Evolutionary conservation across 2,329 filamentous ascomycete genomes (phyloP).

Genomic region (Diaporthe humulicola): DNA sequence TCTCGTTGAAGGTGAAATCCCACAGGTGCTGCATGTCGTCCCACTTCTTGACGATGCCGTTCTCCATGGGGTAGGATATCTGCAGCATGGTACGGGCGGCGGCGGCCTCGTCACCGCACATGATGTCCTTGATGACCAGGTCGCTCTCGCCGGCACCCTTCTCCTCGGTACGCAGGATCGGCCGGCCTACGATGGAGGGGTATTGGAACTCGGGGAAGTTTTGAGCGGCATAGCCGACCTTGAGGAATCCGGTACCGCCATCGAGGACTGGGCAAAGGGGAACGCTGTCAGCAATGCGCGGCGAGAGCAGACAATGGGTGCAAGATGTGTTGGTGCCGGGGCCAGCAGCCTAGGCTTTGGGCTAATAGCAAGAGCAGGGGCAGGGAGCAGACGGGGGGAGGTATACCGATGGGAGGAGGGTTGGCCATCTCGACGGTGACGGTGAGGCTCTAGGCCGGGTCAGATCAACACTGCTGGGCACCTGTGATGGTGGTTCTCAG

Average conservation of each 20-base stretch:
- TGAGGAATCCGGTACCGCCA: constrained; percentile 99
- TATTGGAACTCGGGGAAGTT: constrained; percentile 99
- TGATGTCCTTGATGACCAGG: constrained; percentile 92
- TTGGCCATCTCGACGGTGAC: constrained; percentile 59
- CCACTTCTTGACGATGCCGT: constrained; percentile 99
- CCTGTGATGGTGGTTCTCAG: background rate
- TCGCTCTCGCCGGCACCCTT: constrained; percentile 64
- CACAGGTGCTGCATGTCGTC: constrained; percentile 99
- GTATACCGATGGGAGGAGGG: constrained; percentile 68
- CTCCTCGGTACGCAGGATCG: constrained; percentile 97
- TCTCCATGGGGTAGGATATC: constrained; percentile 99
- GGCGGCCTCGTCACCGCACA: constrained; percentile 98
- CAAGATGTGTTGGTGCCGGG: background rate
- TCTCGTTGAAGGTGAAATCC: constrained; percentile 99
- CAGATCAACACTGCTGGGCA: background rate
- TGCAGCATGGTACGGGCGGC: constrained; percentile 97
- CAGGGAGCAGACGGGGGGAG: constrained; percentile 40
- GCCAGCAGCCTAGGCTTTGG: background rate
- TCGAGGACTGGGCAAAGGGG: constrained; percentile 82
- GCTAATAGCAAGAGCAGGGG: background rate
- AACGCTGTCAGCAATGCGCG: constrained; percentile 31
- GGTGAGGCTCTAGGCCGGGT: constrained; percentile 45
- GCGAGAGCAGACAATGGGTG: constrained; percentile 18
- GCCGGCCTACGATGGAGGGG: constrained; percentile 96
- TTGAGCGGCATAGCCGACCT: constrained; percentile 98